Base-by-base conservation (phyloP, 1,284 basidiomycete genomes). In the Phenoliferia sp. region DNA sequence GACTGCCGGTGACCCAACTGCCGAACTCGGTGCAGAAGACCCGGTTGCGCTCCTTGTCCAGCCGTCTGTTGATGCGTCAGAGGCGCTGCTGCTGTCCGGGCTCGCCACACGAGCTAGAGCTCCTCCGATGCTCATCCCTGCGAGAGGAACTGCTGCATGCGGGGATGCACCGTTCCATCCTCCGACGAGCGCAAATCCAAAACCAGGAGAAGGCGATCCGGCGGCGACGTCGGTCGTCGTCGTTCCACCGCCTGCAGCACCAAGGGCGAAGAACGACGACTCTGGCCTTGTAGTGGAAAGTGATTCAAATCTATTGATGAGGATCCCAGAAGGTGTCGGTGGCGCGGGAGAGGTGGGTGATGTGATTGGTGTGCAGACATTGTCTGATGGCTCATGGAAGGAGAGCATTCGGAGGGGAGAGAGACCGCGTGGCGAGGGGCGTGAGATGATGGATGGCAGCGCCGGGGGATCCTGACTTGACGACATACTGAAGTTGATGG, bases 21-120 rank as follows among this genome's bases (percentile, higher is more conserved):
- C 35, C 56, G 56, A 58, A 22, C 56, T 58, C 32, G 56, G 56
- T 26, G 56, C 56, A 16, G 56, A 26, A 31, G 56, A 58, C 17
- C 54, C 54, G 22, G 12, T 29, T 52, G n/a, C 17, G 48, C 48
- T 10, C 48, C 29, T 28, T 26, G 28, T 56, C 54, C 54, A 56
- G 56, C 56, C 15, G 29, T 34, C 32, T 9, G 56, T 17, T 17
- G 56, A 17, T 33, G 56, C 56, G n/a, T 33, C 59, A 2, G 29
- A 32, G 2, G 32, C 31, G 5, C 31, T 34, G 22, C 39, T 22
- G 39, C 32, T 33, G 19, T 58, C 56, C 17, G 56, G 56, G 17
- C 56, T 58, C 32, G 5, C 56, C 5, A 58, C 56, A 10, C 56
- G 19, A 6, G 54, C 54, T 9, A n/a, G 48, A 6, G 7, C 17